These are phyloP conservation scores for Coniochaeta prunicola DNA, from an alignment of 2,329 filamentous ascomycete genomes.

Conservation along the genomic window DNA sequence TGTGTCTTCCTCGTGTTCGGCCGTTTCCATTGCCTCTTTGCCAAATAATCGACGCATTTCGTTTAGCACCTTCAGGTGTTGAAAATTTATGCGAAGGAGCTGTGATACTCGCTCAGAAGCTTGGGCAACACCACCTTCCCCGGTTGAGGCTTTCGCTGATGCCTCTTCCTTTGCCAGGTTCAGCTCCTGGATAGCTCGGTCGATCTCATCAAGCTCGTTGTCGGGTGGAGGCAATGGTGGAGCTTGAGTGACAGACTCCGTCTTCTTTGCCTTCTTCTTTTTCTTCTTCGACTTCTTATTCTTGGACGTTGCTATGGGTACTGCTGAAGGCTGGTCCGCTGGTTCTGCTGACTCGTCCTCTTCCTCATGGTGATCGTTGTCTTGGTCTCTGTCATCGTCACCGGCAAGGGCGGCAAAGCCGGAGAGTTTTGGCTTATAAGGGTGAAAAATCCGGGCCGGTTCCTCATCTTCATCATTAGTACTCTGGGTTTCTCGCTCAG, in stretches of 20 bases:
- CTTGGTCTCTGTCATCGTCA: constrained; percentile 31
- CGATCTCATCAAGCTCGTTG: constrained; percentile 44
- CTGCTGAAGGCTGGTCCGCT: constrained; percentile 4
- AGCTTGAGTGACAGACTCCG: constrained; percentile 22
- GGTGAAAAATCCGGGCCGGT: constrained; percentile 18
- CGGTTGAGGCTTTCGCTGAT: neutral
- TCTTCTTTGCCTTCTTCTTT: constrained; percentile 27
- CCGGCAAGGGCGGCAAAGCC: constrained; percentile 42
- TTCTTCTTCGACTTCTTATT: constrained; percentile 28
- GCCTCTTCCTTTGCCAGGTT: constrained; percentile 21
- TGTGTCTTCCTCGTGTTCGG: constrained; percentile 39
- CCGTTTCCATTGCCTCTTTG: constrained; percentile 49
- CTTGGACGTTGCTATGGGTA: constrained; percentile 23
- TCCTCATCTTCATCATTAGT: constrained; percentile 21
- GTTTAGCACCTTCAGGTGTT: constrained; percentile 76
- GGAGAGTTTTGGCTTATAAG: constrained; percentile 41
- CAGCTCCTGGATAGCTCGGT: constrained; percentile 44
- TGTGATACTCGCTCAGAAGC: constrained; percentile 12
- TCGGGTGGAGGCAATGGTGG: constrained; percentile 6
- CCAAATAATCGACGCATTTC: constrained; percentile 71
- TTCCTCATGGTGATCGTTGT: constrained; percentile 27
- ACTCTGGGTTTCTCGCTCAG: constrained; percentile 21
- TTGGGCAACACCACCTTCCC: neutral
- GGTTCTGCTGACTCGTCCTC: constrained; percentile 20
- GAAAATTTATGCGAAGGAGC: constrained; percentile 47